These are phyloP conservation scores for Ramichloridium luteum DNA, from an alignment of 2,329 filamentous ascomycete species.

Conservation along the genomic window DNA sequence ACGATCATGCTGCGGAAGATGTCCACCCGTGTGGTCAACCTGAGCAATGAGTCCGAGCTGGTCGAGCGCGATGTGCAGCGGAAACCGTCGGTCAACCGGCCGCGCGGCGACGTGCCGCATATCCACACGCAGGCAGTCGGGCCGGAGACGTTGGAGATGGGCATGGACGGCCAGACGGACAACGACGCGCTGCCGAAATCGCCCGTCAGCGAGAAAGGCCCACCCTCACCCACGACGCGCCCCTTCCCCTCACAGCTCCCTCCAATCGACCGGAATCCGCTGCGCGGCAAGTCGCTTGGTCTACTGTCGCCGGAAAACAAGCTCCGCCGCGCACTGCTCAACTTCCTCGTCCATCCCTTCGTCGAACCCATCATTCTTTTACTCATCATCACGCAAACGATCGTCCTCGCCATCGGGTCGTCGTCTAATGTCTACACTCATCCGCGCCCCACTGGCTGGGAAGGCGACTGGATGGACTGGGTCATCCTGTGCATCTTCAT, in stretches of 20 bases:
- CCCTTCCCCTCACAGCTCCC: conserved; percentile 15
- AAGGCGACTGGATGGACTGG: conserved; percentile 58
- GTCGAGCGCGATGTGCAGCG: conserved; percentile 64
- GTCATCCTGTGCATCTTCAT: conserved; percentile 71
- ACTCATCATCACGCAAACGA: conserved; percentile 75
- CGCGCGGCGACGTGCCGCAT: no score
- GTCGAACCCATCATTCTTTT: conserved; percentile 79
- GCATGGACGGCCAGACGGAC: conserved; percentile 10
- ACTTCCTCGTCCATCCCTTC: conserved; percentile 72
- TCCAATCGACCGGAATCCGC: conserved; percentile 49
- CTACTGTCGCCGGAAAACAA: conserved; percentile 70
- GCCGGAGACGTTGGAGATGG: no score
- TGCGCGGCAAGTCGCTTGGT: conserved; percentile 75
- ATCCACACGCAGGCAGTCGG: no score
- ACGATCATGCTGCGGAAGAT: conserved; percentile 51
- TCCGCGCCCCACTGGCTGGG: conserved; percentile 53
- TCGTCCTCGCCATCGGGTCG: conserved; percentile 79
- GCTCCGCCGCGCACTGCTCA: conserved; percentile 62
- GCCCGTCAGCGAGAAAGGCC: conserved; percentile 21
- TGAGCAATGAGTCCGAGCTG: conserved; percentile 82
- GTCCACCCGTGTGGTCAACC: conserved; percentile 94
- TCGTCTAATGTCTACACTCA: conserved; percentile 49
- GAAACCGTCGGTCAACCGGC: conserved; percentile 48
- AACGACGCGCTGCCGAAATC: conserved; percentile 16
- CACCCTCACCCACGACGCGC: conserved; percentile 20